Conservation (phyloP, 768 basidiomycete genomes). For the Xerocomellus amylosporus region DNA sequence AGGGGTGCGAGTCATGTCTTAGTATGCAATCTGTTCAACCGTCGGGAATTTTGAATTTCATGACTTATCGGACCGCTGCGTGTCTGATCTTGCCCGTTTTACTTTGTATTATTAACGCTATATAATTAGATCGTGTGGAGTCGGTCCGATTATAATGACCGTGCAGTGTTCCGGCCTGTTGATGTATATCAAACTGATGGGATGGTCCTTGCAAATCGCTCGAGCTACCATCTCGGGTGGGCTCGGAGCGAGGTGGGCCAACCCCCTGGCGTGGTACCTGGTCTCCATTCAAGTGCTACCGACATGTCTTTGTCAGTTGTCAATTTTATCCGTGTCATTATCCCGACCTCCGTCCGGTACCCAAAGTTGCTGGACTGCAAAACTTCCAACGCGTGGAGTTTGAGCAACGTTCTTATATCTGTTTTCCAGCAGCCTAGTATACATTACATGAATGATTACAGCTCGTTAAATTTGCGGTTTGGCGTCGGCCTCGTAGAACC, state of each 20-base stretch:
- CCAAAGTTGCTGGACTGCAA: too few species aligned
- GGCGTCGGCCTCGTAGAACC: slow-evolving; percentile 63
- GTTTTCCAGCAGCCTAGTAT: not conserved
- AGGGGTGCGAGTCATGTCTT: not conserved
- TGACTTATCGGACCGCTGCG: not conserved
- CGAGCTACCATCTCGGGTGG: not conserved
- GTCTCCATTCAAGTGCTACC: not conserved
- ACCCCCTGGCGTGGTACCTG: too few species aligned
- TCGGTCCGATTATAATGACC: not conserved
- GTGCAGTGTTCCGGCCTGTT: too few species aligned
- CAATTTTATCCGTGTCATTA: not conserved
- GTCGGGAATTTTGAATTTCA: not conserved
- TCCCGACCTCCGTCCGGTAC: not conserved
- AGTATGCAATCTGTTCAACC: not conserved
- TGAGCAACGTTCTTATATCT: not conserved
- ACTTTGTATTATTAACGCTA: slow-evolving; percentile 25
- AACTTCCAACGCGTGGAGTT: not conserved
- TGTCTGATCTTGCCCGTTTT: not conserved
- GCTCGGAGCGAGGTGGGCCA: too few species aligned
- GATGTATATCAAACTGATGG: not conserved
- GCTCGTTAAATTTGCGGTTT: slow-evolving; percentile 13
- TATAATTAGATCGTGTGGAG: not conserved
- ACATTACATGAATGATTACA: slow-evolving; percentile 10
- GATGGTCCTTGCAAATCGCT: not conserved
- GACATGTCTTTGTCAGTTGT: not conserved